Evolutionary conservation across 192 early-diverging fungal genomes (phyloP).

Genomic region (Dissophora ornata): DNA sequence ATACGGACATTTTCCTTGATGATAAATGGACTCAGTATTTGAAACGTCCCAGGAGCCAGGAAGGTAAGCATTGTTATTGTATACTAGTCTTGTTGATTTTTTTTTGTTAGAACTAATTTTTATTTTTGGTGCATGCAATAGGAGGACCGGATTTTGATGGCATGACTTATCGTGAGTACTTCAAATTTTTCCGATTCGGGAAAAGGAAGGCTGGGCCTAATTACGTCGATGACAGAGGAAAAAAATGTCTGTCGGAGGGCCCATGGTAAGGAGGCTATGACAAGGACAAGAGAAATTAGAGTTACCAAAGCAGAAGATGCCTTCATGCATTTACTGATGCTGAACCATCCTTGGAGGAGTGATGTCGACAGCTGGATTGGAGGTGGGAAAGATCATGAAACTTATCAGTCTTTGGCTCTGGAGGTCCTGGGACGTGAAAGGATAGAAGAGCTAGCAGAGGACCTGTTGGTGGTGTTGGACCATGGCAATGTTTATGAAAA

Average conservation of each 20-base stretch:
- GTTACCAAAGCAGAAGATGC: conserved; percentile 20
- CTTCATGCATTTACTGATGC: conserved; percentile 28
- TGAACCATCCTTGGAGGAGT: conserved; percentile 2
- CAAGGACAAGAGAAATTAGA: conserved; percentile 11
- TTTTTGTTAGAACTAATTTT: neutral
- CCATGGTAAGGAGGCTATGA: neutral
- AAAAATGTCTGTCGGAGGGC: neutral
- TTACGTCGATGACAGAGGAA: neutral
- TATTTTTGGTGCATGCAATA: neutral
- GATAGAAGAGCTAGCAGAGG: conserved; percentile 10
- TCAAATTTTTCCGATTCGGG: conserved; percentile 5
- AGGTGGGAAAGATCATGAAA: conserved; percentile 6
- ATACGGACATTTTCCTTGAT: conserved; percentile 16
- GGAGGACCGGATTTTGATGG: conserved; percentile 18
- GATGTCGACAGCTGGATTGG: conserved; percentile 28
- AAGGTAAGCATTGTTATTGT: too few relatives aligned
- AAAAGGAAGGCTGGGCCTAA: neutral
- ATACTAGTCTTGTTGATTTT: neutral
- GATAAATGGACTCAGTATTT: conserved; percentile 21
- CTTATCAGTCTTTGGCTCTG: conserved; percentile 12
- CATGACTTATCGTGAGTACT: conserved; percentile 13
- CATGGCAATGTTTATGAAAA: conserved; percentile 1
- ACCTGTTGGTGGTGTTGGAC: conserved; percentile 15
- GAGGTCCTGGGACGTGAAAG: conserved; percentile 10
- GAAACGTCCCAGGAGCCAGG: neutral